Evolutionary conservation across 2,329 filamentous ascomycete species (phyloP), one percentile per base, ranked within the genome.

Genomic region (Sphaerulina musiva): DNA sequence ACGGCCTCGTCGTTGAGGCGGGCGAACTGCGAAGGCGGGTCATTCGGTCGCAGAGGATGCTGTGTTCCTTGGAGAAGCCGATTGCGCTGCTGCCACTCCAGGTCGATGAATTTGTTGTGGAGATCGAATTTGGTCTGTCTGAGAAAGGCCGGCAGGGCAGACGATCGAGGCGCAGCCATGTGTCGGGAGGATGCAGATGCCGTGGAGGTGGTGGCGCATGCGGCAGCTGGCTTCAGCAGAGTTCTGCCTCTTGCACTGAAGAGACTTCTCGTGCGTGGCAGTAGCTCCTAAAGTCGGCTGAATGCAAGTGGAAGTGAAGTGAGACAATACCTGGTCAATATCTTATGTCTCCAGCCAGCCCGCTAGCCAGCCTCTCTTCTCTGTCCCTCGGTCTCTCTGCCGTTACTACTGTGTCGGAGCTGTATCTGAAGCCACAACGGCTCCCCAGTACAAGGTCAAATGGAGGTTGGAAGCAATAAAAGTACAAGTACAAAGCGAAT

Each of bases 1-100:
- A 82, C 74, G 46, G 81, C 77, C 7, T 80, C 74, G 23, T 78
- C 77, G 29, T 72, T 73, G 47, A 86, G 77, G 51, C 84, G 77
- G 3, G 82, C 77, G 76, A 78, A 86, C 58, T 75, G 75, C 48
- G 80, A 79, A 10, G 72, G 68, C 20, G 77, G 71, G 46, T 78
- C 74, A 43, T 74, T 69, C 14, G 58, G 46, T 11, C 56, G 53
- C 20, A 56, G 41, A 4, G 66, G 56, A 6, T 66, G 66, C 60
- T 73, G 65, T 39, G 69, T 65, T 45, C 73, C 76, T 55, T 79
- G 73, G 12, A 73, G 65, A 10, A 82, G 65, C 31, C 82, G 79
- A 48, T 76, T 70, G 51, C 78, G 73, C 70, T 85, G 78, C 63
- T 80, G 73, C 78, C 78, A 80, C 72, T 83, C 76, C 42, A 87